A percentile compares a stretch with the other conserved stretches of the same genome.
Evolutionary conservation across 441 rosid species (phyloP).

Genomic region (Brassica balearica): DNA sequence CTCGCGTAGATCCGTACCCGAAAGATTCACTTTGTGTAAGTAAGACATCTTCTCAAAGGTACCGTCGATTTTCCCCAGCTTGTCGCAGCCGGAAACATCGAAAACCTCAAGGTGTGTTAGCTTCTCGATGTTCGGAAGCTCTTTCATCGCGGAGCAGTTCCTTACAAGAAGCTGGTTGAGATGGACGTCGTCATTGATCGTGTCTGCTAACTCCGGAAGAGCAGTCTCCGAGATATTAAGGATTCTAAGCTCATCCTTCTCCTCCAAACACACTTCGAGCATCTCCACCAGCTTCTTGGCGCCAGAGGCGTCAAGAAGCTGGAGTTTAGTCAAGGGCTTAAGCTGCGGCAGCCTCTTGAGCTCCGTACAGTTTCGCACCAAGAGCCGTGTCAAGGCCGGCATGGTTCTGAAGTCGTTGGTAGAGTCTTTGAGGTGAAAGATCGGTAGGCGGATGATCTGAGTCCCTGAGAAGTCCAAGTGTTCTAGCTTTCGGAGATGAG

Average conservation of each 20-base stretch:
- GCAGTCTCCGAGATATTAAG: slow-evolving; percentile 51
- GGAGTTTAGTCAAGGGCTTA: slow-evolving; percentile 44
- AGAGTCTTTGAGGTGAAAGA: slow-evolving; percentile 30
- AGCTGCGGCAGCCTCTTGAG: slow-evolving; percentile 49
- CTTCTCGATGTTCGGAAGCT: slow-evolving; percentile 49
- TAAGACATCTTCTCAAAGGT: slow-evolving; percentile 46
- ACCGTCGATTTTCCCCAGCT: slow-evolving; percentile 37
- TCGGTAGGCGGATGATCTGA: slow-evolving; percentile 48
- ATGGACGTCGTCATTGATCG: slow-evolving; percentile 36
- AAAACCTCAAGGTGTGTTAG: slow-evolving; percentile 43
- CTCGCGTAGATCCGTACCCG: slow-evolving; percentile 44
- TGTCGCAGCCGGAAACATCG: slow-evolving; percentile 50
- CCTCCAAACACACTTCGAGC: slow-evolving; percentile 43
- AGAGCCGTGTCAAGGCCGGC: slow-evolving; percentile 35
- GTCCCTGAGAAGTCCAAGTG: slow-evolving; percentile 55
- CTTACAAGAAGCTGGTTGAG: slow-evolving; percentile 47
- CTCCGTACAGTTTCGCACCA: slow-evolving; percentile 46
- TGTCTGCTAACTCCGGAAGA: slow-evolving; percentile 40
- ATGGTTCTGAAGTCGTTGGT: slow-evolving; percentile 22
- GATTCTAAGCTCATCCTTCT: slow-evolving; percentile 40
- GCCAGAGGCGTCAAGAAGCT: slow-evolving; percentile 54
- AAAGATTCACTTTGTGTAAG: slow-evolving; percentile 56
- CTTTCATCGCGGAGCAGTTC: slow-evolving; percentile 45
- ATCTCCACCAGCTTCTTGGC: slow-evolving; percentile 42
- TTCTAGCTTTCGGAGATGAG: slow-evolving; percentile 44